A percentile compares a stretch with the other conserved stretches of the same genome.
These are phyloP conservation scores for Aspergillus japonicus DNA, from an alignment of 2,329 filamentous ascomycete genomes.

Conservation along the genomic window DNA sequence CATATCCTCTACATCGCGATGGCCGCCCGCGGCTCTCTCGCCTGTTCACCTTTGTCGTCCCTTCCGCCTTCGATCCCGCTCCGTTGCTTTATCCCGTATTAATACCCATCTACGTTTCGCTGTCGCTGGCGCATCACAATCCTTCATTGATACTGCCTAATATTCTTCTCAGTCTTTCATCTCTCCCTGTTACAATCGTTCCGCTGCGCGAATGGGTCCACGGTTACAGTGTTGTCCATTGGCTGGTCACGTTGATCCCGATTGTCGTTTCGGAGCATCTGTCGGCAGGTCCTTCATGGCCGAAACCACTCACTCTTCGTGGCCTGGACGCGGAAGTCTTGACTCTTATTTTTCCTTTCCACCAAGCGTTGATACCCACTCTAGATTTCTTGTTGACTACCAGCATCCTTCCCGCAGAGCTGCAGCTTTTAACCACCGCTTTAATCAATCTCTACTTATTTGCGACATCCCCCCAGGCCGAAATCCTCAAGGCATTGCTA, in stretches of 20 bases:
- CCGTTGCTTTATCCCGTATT: slow-evolving; percentile 82
- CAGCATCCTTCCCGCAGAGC: slow-evolving; percentile 80
- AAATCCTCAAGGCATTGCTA: slow-evolving; percentile 80
- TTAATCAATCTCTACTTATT: slow-evolving; percentile 80
- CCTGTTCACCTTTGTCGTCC: slow-evolving; percentile 59
- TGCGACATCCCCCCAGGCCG: slow-evolving; percentile 74
- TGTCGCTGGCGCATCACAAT: slow-evolving; percentile 67
- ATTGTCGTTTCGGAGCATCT: slow-evolving; percentile 54
- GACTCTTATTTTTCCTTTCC: slow-evolving; percentile 74
- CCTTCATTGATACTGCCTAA: slow-evolving; percentile 69
- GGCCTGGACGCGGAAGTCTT: slow-evolving; percentile 58
- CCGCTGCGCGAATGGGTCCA: slow-evolving; percentile 60
- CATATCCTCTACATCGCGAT: slow-evolving; percentile 54
- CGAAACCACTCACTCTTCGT: slow-evolving; percentile 31
- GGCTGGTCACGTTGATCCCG: slow-evolving; percentile 72
- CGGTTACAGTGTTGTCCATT: slow-evolving; percentile 69
- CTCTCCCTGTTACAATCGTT: slow-evolving; percentile 71
- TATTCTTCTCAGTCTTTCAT: slow-evolving; percentile 74
- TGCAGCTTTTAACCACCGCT: slow-evolving; percentile 79
- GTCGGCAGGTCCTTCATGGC: slow-evolving; percentile 34
- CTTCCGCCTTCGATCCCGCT: slow-evolving; percentile 82
- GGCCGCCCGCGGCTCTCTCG: slow-evolving; percentile 31
- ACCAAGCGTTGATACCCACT: slow-evolving; percentile 71
- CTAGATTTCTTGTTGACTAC: slow-evolving; percentile 82
- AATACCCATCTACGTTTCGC: slow-evolving; percentile 72